phyloP scores from a whole-genome alignment of 2,329 filamentous ascomycete species.

The Arthroderma sp. region DNA sequence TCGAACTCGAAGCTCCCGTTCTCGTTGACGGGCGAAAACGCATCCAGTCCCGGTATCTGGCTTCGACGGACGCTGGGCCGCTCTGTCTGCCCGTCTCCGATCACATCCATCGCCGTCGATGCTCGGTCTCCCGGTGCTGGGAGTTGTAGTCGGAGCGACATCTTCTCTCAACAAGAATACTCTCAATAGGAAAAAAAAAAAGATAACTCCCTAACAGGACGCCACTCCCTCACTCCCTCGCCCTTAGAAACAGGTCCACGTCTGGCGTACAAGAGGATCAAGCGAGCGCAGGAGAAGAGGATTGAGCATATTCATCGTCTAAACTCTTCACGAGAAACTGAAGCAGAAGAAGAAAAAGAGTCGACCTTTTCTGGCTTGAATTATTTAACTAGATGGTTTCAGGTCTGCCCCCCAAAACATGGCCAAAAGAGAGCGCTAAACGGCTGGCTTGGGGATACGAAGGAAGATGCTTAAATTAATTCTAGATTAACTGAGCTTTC shows the following conservation, averaged over 20 bases:
- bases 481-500: no score
- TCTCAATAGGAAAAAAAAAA: not conserved
- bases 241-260: not conserved
- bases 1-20: slow-evolving; percentile 96
- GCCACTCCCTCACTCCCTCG: not conserved
- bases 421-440: no score
- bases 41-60: slow-evolving; percentile 46
- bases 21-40: slow-evolving; percentile 78
- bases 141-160: not conserved
- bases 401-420: no score
- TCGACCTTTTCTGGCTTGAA: not conserved
- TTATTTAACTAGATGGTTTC: no score
- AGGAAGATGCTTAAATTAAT: no score
- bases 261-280: not conserved
- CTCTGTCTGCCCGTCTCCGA: not conserved
- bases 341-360: not conserved
- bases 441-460: no score
- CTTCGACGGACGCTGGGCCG: slow-evolving; percentile 23
- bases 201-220: no score
- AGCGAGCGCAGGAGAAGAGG: not conserved
- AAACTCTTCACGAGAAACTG: not conserved
- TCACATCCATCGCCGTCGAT: not conserved
- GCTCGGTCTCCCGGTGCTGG: not conserved
- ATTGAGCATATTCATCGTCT: not conserved
- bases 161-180: not conserved